Base-by-base conservation (phyloP, 306 rosid genomes). In the Cucurbita maxima region DNA sequence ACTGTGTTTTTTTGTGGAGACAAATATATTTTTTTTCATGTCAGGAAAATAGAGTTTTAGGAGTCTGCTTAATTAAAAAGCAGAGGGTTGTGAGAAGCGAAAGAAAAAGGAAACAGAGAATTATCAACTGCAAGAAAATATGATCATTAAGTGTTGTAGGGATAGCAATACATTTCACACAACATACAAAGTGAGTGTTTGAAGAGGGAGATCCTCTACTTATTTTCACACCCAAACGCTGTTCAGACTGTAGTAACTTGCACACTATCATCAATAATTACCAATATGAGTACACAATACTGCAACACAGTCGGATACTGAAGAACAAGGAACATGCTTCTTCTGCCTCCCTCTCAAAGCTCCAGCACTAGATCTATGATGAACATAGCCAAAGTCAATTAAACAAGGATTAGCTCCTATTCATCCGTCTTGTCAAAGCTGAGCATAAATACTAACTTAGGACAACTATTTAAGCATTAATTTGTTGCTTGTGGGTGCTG, bases 351-450 rank as follows among this genome's bases (percentile, higher is more conserved):
- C 48, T 71, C 72, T 86, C 78, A 92, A 78, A 89, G 94, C 94
- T 92, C 96, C 96, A 92, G 73, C 63, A 92, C 96, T 8, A 87
- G 86, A 69, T 89, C 97, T 92, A 73, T 87, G 77, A 56, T 30
- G 78, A 71, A 78, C 74, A 82, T 9, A 52, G 68, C 61, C 78
- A 55, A 50, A 80, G 19, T 40, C 25, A 58, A 16, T 76, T 25
- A 45, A 59, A 12, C 43, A 64, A 19, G 9, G 72, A 16, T 62
- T 16, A 8, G 50, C 70, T 62, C 38, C 30, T 4, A 40, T 40
- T 40, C 20, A 59, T 59, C 66, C 11, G n/a, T 34, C 9, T 16
- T 19, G 10, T 43, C 16, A 36, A 63, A 63, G 71, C 16, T 41
- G 18, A 6, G 18, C 6, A 67, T 66, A 66, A 19, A 43, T 43